These are phyloP conservation scores for Cladorrhinum sp. DNA, from an alignment of 2,329 filamentous ascomycete genomes.

Conservation along the genomic window DNA sequence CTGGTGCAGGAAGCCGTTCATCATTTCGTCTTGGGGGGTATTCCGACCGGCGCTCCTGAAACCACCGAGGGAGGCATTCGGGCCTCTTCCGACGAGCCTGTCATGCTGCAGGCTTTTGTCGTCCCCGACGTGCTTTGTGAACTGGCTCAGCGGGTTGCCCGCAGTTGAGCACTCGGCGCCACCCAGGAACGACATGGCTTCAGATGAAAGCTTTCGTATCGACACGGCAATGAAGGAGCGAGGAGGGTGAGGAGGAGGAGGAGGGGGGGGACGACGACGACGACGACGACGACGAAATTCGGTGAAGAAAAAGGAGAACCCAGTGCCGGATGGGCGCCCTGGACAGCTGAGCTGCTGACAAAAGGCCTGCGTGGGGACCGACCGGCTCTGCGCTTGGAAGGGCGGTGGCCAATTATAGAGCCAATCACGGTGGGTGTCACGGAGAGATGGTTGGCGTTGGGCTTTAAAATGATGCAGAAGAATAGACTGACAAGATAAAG, in stretches of 20 bases:
- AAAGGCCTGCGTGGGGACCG: neutral
- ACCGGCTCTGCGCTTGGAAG: neutral
- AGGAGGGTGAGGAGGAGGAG: too few species aligned
- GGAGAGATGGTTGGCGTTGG: neutral
- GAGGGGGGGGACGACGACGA: too few species aligned
- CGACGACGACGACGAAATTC: neutral
- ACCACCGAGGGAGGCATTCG: constrained; percentile 67
- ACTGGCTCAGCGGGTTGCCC: constrained; percentile 93
- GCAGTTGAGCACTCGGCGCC: constrained; percentile 96
- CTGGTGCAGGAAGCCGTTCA: constrained; percentile 89
- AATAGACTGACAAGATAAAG: neutral
- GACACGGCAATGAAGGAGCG: neutral
- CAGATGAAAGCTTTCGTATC: neutral
- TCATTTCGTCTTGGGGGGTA: constrained; percentile 79
- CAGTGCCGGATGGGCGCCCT: neutral
- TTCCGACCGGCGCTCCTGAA: constrained; percentile 71
- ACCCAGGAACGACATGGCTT: constrained; percentile 85
- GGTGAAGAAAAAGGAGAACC: constrained; percentile 2
- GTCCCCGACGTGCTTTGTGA: constrained; percentile 94
- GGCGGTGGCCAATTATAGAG: neutral
- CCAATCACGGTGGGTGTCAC: neutral
- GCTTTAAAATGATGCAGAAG: neutral
- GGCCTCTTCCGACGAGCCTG: constrained; percentile 72
- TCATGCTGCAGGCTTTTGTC: constrained; percentile 94
- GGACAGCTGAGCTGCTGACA: neutral